These are phyloP conservation scores for Naganishia friedmannii DNA, from an alignment of 768 basidiomycete species.

Conservation along the genomic window DNA sequence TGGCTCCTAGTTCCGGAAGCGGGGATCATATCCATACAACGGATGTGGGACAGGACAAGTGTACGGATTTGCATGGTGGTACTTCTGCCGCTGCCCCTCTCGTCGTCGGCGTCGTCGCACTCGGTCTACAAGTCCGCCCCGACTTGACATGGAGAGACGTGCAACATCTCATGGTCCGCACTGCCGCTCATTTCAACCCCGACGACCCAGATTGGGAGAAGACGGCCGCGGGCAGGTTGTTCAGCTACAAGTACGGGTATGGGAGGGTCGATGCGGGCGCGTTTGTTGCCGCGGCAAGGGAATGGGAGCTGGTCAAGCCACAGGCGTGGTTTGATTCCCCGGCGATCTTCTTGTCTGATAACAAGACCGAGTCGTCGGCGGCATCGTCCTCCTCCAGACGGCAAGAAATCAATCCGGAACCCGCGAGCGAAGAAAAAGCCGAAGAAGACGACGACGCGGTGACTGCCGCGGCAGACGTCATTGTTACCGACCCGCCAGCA, in stretches of 20 bases:
- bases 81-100: conserved; percentile 98
- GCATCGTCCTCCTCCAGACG: background rate
- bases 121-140: conserved; percentile 82
- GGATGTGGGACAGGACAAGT: conserved; percentile 79
- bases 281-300: conserved; percentile 74
- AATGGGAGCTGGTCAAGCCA: conserved; percentile 85
- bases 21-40: conserved; percentile 93
- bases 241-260: conserved; percentile 93
- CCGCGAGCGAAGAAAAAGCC: conserved; percentile 36
- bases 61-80: conserved; percentile 81
- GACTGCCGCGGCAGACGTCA: conserved; percentile 22
- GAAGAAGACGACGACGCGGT: conserved; percentile 38
- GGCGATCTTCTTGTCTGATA: conserved; percentile 55
- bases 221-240: conserved; percentile 66
- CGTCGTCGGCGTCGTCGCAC: conserved; percentile 86
- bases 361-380: background rate
- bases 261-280: conserved; percentile 79
- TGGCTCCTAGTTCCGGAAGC: conserved; percentile 91
- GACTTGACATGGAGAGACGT: conserved; percentile 96
- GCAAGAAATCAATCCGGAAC: conserved; percentile 20
- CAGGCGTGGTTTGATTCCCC: conserved; percentile 84
- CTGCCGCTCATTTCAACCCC: conserved; percentile 72
- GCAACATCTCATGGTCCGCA: conserved; percentile 80
- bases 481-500: background rate
- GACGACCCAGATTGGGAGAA: conserved; percentile 92